These are phyloP conservation scores for Punctularia strigosozonata DNA, from an alignment of 768 basidiomycete genomes.

Conservation along the genomic window DNA sequence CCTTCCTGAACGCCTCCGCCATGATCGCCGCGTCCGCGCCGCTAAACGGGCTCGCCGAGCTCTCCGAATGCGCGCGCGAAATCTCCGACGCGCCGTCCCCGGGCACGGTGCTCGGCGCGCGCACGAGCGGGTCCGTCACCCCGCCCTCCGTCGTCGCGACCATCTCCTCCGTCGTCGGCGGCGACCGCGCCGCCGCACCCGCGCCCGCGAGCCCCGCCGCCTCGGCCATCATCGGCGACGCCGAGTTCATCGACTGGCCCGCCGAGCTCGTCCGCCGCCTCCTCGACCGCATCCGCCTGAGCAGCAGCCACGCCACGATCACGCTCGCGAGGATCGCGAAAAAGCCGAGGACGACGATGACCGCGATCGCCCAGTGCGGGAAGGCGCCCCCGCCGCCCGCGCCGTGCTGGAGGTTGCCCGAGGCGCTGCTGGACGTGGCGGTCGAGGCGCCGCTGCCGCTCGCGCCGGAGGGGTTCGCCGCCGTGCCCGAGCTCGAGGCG, in stretches of 20 bases:
- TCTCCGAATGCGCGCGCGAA: conserved; percentile 45
- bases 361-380: conserved; percentile 87
- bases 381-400: conserved; percentile 33
- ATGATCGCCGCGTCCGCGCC: conserved; percentile 85
- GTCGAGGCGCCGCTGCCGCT: conserved; percentile 8
- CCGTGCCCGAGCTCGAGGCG: conserved; percentile 6
- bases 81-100: conserved; percentile 69
- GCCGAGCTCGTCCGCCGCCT: conserved; percentile 35
- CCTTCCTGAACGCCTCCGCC: conserved; percentile 86
- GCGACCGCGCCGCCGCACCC: conserved; percentile 17
- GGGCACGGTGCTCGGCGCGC: conserved; percentile 32
- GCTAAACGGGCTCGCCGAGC: conserved; percentile 63
- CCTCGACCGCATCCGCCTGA: conserved; percentile 55
- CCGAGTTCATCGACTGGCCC: conserved; percentile 68
- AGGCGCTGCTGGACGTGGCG: conserved; percentile 10
- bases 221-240: conserved; percentile 56
- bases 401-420: conserved; percentile 35
- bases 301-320: conserved; percentile 58
- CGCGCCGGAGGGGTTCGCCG: conserved; percentile 10
- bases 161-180: conserved; percentile 21
- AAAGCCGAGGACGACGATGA: conserved; percentile 79
- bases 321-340: conserved; percentile 65
- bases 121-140: too few relatives aligned
- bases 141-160: conserved; percentile 23
- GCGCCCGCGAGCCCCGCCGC: conserved; percentile 14